Evolutionary conservation across 257 asterid species (phyloP).

Genomic region (Avicennia marina): DNA sequence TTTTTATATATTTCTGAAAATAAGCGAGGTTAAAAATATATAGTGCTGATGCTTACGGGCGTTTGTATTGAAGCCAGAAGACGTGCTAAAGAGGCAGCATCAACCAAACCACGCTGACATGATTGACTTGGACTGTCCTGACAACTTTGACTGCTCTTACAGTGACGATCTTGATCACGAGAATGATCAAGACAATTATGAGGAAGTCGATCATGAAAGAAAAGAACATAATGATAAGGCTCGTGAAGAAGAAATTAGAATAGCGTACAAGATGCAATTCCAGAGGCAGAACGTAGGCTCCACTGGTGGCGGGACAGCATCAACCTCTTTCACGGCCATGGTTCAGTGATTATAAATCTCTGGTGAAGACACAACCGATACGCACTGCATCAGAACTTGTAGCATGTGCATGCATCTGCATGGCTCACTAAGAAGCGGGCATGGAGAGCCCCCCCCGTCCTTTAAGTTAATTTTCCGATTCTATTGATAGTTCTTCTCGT

Average conservation of each 20-base stretch:
- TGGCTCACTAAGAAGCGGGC: too few species aligned
- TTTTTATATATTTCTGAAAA: too few species aligned
- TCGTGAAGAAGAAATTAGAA: slow-evolving; percentile 25
- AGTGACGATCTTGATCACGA: slow-evolving; percentile 19
- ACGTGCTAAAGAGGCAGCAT: slow-evolving; percentile 27
- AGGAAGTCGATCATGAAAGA: slow-evolving; percentile 19
- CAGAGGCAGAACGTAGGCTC: slow-evolving; percentile 27
- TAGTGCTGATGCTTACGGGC: slow-evolving; percentile 25
- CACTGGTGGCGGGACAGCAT: slow-evolving; percentile 14
- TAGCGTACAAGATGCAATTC: slow-evolving; percentile 30
- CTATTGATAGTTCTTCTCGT: too few species aligned
- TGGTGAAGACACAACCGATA: background rate
- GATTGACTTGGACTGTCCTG: background rate
- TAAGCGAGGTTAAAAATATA: background rate
- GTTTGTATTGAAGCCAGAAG: slow-evolving; percentile 43
- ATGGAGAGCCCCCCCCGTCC: too few species aligned
- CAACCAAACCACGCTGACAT: slow-evolving; percentile 4
- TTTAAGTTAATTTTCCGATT: too few species aligned
- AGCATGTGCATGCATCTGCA: background rate
- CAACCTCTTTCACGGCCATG: slow-evolving; percentile 31
- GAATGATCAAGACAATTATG: slow-evolving; percentile 15
- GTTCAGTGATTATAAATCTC: slow-evolving; percentile 30
- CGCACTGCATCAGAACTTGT: background rate
- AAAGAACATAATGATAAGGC: slow-evolving; percentile 19
- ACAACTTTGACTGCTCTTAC: slow-evolving; percentile 6